Conservation (phyloP, 139 green algal genomes). For the Trebouxia sp. region DNA sequence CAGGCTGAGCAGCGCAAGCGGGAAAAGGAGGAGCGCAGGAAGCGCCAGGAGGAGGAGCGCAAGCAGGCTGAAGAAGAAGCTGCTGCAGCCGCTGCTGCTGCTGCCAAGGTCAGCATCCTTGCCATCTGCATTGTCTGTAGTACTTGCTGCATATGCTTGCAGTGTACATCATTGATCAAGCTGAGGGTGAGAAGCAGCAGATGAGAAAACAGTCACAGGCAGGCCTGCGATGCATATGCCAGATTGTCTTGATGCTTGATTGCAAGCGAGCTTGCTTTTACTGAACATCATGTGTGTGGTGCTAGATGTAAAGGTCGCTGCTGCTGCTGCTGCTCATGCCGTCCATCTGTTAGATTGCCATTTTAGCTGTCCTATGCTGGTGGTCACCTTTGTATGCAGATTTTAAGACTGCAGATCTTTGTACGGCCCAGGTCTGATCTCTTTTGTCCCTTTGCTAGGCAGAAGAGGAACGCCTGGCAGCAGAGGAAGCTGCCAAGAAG, state of each 20-base stretch:
- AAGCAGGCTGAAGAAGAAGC: constrained; percentile 22
- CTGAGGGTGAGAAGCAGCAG: constrained; percentile 13
- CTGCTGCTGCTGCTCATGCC: too few species aligned
- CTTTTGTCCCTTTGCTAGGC: too few species aligned
- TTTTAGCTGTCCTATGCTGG: too few species aligned
- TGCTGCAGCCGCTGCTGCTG: constrained; percentile 24
- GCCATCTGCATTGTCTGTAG: too few species aligned
- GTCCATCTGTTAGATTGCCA: too few species aligned
- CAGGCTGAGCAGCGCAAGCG: constrained; percentile 56
- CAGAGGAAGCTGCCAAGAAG: constrained; percentile 37
- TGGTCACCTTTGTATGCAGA: too few species aligned
- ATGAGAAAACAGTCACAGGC: constrained; percentile 22
- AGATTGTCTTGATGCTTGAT: neutral
- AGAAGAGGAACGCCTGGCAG: neutral
- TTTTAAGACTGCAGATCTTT: too few species aligned
- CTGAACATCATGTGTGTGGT: neutral
- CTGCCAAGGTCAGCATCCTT: constrained; percentile 15
- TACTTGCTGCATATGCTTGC: constrained; percentile 31
- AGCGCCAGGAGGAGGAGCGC: constrained; percentile 14
- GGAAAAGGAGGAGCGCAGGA: constrained; percentile 47
- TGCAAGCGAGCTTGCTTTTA: neutral
- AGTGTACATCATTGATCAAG: constrained; percentile 27
- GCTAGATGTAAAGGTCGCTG: too few species aligned
- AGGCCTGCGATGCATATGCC: neutral
- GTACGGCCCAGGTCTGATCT: too few species aligned